Evolutionary conservation across 176 grass and related monocot species (phyloP).

Genomic region (Elymus sibiricus): DNA sequence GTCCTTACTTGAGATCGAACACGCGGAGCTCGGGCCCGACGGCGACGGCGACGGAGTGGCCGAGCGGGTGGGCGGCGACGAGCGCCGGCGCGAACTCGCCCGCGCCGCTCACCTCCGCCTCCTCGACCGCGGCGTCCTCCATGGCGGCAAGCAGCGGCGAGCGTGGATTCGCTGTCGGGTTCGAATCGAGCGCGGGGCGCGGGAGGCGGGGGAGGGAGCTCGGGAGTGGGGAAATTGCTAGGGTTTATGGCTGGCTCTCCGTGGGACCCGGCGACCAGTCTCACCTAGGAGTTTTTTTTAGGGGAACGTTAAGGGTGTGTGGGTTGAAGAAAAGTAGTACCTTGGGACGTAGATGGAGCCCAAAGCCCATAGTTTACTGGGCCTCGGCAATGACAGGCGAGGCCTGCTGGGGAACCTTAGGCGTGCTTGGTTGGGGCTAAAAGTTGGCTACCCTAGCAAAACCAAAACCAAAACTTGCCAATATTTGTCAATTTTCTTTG

Average conservation of each 20-base stretch:
- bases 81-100: constrained; percentile 78
- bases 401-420: no score
- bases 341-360: background rate
- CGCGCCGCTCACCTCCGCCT: constrained; percentile 50
- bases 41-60: constrained; percentile 60
- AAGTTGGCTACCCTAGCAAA: no score
- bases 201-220: background rate
- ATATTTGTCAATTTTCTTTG: no score
- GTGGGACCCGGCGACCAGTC: constrained; percentile 6
- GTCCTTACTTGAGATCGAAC: constrained; percentile 71
- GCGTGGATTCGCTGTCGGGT: constrained; percentile 2
- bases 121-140: constrained; percentile 48
- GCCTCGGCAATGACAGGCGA: background rate
- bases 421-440: no score
- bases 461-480: no score
- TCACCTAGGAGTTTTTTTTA: background rate
- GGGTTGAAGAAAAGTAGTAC: no score
- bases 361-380: background rate
- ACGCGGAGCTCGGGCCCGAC: constrained; percentile 79
- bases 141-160: constrained; percentile 10
- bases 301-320: background rate
- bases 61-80: constrained; percentile 57
- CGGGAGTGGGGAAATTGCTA: constrained; percentile 8
- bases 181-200: constrained; percentile 37
- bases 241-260: constrained; percentile 22